Evolutionary conservation across 495 filamentous ascomycete species (phyloP), one percentile per base, ranked within the genome.

Genomic region (Penicillium egyptiacum): DNA sequence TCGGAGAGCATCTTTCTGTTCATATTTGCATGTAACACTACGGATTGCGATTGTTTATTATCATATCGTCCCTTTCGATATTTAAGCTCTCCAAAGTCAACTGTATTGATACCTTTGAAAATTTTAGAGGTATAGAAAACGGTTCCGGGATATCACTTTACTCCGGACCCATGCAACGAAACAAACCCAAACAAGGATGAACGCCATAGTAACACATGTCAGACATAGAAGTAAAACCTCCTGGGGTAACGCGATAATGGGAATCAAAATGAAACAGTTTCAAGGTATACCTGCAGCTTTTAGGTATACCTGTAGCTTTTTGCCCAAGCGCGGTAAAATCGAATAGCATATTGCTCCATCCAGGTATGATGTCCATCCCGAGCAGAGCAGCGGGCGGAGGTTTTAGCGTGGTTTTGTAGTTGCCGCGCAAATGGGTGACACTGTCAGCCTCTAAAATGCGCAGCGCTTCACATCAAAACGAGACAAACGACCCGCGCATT

Each of bases 141-240:
- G 57, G 50, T 50, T 56, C 58, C 33, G 41, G 35, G 43, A 55
- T 58, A 40, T 50, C 53, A 47, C 49, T 56, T 59, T 63, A 63
- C 62, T 68, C 65, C 62, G 37, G 50, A 55, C 44, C 49, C 50
- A 68, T 68, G 65, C 63, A 65, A 63, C 31, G 35, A 60, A 58
- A 37, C 30, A 40, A 39, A 42, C 8, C 48, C 44, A 45, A 50
- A 66, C 14, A 60, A 23, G 65, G 31, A 46, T 28, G 14, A 60
- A 59, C 59, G 62, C 65, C 26, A 59, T 66, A 64, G 35, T 69
- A 64, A 62, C 35, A 66, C 56, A 69, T 41, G 48, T 49, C 56
- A 59, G 28, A 26, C 50, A 53, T 68, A 33, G 39, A 43, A 58
- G 17, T 25, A 22, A 35, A 50, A 31, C 16, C 16, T 33, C 55